These are phyloP conservation scores for Pseudogymnoascus sp. DNA, from an alignment of 2,329 filamentous ascomycete species.

Conservation along the genomic window DNA sequence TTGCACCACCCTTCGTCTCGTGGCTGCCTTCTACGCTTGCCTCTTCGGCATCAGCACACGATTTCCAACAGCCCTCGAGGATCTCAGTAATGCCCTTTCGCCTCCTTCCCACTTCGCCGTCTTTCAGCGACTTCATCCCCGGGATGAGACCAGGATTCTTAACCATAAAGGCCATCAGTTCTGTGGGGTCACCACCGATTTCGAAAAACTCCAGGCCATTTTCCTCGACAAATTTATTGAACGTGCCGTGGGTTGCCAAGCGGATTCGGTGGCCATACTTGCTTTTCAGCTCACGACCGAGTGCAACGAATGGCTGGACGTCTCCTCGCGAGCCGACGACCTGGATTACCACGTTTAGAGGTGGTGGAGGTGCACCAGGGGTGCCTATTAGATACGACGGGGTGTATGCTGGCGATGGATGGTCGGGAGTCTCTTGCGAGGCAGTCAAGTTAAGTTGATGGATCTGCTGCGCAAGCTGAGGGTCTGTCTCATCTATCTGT, in stretches of 20 bases:
- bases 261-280: slow-evolving; percentile 48
- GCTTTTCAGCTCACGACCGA: slow-evolving; percentile 43
- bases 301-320: slow-evolving; percentile 53
- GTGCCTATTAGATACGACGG: not conserved
- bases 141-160: slow-evolving; percentile 81
- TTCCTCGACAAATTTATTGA: slow-evolving; percentile 51
- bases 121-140: slow-evolving; percentile 63
- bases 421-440: not conserved
- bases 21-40: slow-evolving; percentile 33
- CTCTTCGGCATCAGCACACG: slow-evolving; percentile 69
- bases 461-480: not conserved
- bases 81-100: slow-evolving; percentile 68
- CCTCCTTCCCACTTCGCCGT: slow-evolving; percentile 65
- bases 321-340: slow-evolving; percentile 53
- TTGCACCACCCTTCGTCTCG: slow-evolving; percentile 15
- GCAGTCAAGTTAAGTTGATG: not conserved
- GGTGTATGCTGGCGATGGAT: not conserved
- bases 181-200: slow-evolving; percentile 58
- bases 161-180: slow-evolving; percentile 81
- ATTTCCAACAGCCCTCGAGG: slow-evolving; percentile 72
- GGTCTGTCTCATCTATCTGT: slow-evolving; percentile 1
- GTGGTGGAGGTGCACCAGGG: slow-evolving; percentile 23
- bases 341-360: slow-evolving; percentile 52
- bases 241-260: slow-evolving; percentile 49
- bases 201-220: slow-evolving; percentile 64